Evolutionary conservation across 2,329 filamentous ascomycete species (phyloP), one percentile per base, ranked within the genome.

Genomic region (Juglanconis oblonga): DNA sequence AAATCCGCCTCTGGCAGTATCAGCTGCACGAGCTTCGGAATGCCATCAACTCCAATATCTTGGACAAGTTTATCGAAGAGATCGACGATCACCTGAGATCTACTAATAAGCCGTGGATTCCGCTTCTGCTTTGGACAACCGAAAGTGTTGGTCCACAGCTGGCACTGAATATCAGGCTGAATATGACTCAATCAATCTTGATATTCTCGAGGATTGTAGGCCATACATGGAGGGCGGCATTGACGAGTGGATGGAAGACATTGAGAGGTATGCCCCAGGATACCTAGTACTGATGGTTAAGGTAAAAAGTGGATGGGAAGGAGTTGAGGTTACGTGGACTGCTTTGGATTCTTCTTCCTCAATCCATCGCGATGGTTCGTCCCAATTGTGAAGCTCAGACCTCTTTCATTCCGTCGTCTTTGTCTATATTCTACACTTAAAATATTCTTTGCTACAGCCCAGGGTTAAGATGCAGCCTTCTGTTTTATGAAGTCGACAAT

Each of bases 191-290:
- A 3, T 24, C 55, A 1, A 50, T 57, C 8, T 57, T 5, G 55
- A 51, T 24, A 51, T 51, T 29, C 24, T 51, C n/a, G 47, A 57
- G 45, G 36, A 57, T 9, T 51, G 45, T 14, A 44, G 33, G 31
- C 29, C 35, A 9, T 31, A 11, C 36, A 24, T 13, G 4, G 13
- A 31, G 2, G 35, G 45, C 31, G 55, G 45, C 6, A 42, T 57
- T 3, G 55, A 57, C 36, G 55, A 57, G 35, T 57, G 55, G 55
- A 50, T 49, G 14, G 45, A 57, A 4, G 55, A 51, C 9, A 57
- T 51, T 10, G 47, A 57, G 55, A 57, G 55, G 13, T 57, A 50
- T n/a, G 55, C 55, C 24, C 55, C 55, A 10, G 55, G 55, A 5
- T 57, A 57, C 29, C 47, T 57, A 24, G 24, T 24, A 10, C 40